Percentiles rank a stretch among this genome's conserved stretches.
Conservation (phyloP, 2,329 filamentous ascomycete genomes). For the Diaporthe amygdali region DNA sequence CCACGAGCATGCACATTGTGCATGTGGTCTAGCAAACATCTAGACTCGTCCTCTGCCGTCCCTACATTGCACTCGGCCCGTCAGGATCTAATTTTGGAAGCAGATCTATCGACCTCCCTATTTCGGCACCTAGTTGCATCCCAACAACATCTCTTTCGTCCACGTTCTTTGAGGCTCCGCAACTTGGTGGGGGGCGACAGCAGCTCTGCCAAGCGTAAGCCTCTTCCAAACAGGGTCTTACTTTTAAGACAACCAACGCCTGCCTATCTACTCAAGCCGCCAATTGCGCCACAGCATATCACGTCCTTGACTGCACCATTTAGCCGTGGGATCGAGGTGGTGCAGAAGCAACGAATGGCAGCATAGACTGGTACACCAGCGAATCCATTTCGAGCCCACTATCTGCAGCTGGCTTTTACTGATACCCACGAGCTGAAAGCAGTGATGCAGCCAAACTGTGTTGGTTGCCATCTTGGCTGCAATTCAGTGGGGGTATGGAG, state of each 20-base stretch:
- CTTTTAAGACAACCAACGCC: not conserved
- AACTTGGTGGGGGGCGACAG: not conserved
- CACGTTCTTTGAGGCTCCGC: not conserved
- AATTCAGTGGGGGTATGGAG: not conserved
- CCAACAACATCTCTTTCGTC: not conserved
- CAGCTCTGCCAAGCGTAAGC: constrained; percentile 9
- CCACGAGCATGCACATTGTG: not conserved
- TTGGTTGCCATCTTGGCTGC: not conserved
- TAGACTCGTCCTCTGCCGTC: not conserved
- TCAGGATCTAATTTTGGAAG: not conserved
- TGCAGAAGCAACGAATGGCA: not conserved
- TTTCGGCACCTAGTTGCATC: not conserved
- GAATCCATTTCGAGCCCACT: not conserved
- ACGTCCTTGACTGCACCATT: not conserved
- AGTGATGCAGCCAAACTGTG: not conserved
- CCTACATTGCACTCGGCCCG: not conserved
- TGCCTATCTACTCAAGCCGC: not conserved
- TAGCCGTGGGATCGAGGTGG: not conserved
- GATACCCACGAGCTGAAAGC: not conserved
- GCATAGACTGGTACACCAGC: not conserved
- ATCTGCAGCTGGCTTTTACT: not conserved
- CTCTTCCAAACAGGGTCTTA: not conserved
- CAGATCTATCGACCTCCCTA: not conserved
- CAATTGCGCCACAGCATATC: not conserved
- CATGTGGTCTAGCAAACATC: not conserved